Conservation (phyloP, 2,329 filamentous ascomycete species). For the Diaporthe citrichinensis region DNA sequence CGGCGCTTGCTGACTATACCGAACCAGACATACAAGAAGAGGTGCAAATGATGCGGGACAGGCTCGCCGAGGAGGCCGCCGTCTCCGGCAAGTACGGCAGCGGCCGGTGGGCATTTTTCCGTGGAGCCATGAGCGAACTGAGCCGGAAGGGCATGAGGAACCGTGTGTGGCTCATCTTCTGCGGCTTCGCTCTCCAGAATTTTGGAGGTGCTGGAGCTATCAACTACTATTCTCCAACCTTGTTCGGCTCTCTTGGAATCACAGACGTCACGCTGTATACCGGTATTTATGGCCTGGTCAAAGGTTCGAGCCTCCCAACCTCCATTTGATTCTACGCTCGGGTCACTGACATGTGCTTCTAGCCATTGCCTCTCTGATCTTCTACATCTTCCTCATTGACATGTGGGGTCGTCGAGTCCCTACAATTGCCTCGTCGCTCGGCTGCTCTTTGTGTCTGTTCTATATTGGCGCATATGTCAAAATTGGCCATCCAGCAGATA, state of each 20-base stretch:
- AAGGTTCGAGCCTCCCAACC: constrained; percentile 41
- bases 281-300: constrained; percentile 65
- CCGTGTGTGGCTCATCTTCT: constrained; percentile 55
- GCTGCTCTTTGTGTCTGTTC: constrained; percentile 64
- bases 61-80: constrained; percentile 52
- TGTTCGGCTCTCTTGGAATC: constrained; percentile 61
- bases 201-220: constrained; percentile 57
- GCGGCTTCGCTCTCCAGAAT: constrained; percentile 56
- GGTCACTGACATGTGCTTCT: background rate
- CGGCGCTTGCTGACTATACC: background rate
- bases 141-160: constrained; percentile 58
- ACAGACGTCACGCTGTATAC: constrained; percentile 61
- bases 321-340: background rate
- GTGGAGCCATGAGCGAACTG: constrained; percentile 52
- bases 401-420: constrained; percentile 56
- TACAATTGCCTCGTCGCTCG: constrained; percentile 62
- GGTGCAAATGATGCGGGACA: constrained; percentile 59
- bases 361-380: constrained; percentile 57
- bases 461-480: constrained; percentile 68
- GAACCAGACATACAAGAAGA: constrained; percentile 59
- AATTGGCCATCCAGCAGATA: constrained; percentile 62
- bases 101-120: constrained; percentile 46
- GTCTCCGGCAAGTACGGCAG: constrained; percentile 53
- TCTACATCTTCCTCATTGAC: constrained; percentile 57
- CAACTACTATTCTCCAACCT: constrained; percentile 59